These are phyloP conservation scores for Polysphondylium violaceum DNA, from an alignment of 78 protist genomes.

Conservation along the genomic window DNA sequence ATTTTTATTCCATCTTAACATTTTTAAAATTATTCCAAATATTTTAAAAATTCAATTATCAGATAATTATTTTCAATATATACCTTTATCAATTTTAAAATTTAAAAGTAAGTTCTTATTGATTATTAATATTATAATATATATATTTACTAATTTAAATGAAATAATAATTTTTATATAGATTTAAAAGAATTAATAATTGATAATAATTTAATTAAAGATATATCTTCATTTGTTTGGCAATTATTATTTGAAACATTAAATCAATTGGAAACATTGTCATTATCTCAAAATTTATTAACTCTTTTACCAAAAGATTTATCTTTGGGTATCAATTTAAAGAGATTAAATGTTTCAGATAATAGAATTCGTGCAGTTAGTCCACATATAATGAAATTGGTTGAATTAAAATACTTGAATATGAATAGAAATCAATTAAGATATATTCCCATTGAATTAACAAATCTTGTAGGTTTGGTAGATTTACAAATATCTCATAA, in stretches of 20 bases:
- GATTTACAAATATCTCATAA: not conserved
- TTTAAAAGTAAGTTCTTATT: conserved; percentile 42
- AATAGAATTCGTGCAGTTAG: conserved; percentile 12
- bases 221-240: not conserved
- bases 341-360: not conserved
- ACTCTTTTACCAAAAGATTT: not conserved
- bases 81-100: conserved; percentile 18
- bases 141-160: not conserved
- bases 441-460: conserved; percentile 3
- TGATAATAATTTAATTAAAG: conserved; percentile 25
- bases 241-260: conserved; percentile 16
- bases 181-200: conserved; percentile 33
- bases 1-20: conserved; percentile 1
- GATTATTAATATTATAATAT: not conserved
- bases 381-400: conserved; percentile 32
- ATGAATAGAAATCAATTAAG: not conserved
- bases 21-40: not conserved
- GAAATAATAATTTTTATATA: not conserved
- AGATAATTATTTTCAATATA: not conserved
- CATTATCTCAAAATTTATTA: conserved; percentile 10
- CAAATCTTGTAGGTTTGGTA: not conserved
- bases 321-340: not conserved
- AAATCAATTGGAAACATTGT: conserved; percentile 4
- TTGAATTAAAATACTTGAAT: not conserved
- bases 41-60: not conserved